Evolutionary conservation across 352 stramenopile genomes (phyloP), one percentile per base, ranked within the genome.

Genomic region (Saprolegnia diclina): DNA sequence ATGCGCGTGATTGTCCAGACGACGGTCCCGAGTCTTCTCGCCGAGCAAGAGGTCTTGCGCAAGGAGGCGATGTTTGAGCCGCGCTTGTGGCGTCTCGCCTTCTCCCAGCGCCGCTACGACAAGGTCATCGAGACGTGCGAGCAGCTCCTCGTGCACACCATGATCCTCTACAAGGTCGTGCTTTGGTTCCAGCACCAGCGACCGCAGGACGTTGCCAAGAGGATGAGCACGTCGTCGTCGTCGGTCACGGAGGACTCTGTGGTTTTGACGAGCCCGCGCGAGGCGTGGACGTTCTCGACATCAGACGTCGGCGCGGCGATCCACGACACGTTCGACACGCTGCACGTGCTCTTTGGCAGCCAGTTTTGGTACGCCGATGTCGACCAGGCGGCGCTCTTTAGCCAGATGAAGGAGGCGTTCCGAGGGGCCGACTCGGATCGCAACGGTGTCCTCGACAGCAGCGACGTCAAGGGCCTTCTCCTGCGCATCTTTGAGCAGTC

Each of bases 391-490:
- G 85, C 85, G 14, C 73, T 93, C 59, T 93, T 92, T 71, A 89
- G 91, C 82, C 85, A 93, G 67, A 92, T 93, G 78, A 91, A 93
- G 63, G 83, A 93, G 57, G 85, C 85, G 0, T 93, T 93, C 69
- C 80, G 85, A 10, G 63, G 87, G 0, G 85, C 83, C 0, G 85
- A 93, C 68, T 87, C 82, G 64, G 83, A 93, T 44, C 87, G 85
- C 67, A 93, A 83, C 44, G 85, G 85, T 6, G 83, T 92, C 56
- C 88, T 92, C 38, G 81, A 93, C 37, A 79, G 81, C 0, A 79
- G 88, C 32, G 85, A 93, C 68, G 85, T 93, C 9, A 76, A 77
- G 0, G 72, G 82, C 21, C 89, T 93, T 81, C 73, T 93, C 3
- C 78, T 88, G 57, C 84, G 67, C 13, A 91, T 94, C 65, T 94